Evolutionary conservation across 495 filamentous ascomycete species (phyloP).

Genomic region (Xylaria grammica): DNA sequence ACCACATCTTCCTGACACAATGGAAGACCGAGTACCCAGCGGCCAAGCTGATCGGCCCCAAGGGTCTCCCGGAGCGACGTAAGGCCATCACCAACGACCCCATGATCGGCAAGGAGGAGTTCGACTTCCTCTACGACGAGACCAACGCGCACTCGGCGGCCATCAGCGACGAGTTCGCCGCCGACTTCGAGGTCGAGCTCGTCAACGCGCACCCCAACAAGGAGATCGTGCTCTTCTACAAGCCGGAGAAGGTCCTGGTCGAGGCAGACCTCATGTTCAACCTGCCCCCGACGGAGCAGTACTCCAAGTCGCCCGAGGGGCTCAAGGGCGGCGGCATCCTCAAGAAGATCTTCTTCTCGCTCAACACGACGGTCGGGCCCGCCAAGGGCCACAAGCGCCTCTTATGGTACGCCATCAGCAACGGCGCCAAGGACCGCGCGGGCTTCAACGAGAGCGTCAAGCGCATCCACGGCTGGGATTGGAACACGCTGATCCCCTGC

Average conservation of each 20-base stretch:
- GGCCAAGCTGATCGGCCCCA: constrained; percentile 80
- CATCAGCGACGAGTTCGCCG: constrained; percentile 79
- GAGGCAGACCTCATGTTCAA: constrained; percentile 94
- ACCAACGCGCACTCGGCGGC: constrained; percentile 38
- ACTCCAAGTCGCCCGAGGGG: constrained; percentile 62
- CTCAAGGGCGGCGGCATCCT: constrained; percentile 62
- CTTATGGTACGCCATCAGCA: constrained; percentile 76
- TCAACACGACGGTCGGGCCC: constrained; percentile 66
- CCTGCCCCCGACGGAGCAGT: constrained; percentile 86
- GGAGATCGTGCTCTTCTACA: constrained; percentile 86
- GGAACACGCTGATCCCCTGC: constrained; percentile 86
- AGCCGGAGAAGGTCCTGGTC: constrained; percentile 81
- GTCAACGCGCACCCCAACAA: constrained; percentile 80
- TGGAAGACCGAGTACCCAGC: constrained; percentile 82
- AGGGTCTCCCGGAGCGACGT: constrained; percentile 87
- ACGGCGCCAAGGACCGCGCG: constrained; percentile 57
- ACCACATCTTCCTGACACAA: constrained; percentile 86
- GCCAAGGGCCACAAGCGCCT: constrained; percentile 80
- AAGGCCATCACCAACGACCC: constrained; percentile 55
- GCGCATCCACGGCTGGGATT: constrained; percentile 80
- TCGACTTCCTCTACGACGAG: constrained; percentile 65
- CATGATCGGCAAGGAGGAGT: constrained; percentile 71
- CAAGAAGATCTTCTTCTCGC: constrained; percentile 63
- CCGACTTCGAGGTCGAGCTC: constrained; percentile 86
- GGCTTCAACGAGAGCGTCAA: constrained; percentile 71